Base-by-base conservation (phyloP, 2,329 filamentous ascomycete genomes). In the Fusarium buharicum region DNA sequence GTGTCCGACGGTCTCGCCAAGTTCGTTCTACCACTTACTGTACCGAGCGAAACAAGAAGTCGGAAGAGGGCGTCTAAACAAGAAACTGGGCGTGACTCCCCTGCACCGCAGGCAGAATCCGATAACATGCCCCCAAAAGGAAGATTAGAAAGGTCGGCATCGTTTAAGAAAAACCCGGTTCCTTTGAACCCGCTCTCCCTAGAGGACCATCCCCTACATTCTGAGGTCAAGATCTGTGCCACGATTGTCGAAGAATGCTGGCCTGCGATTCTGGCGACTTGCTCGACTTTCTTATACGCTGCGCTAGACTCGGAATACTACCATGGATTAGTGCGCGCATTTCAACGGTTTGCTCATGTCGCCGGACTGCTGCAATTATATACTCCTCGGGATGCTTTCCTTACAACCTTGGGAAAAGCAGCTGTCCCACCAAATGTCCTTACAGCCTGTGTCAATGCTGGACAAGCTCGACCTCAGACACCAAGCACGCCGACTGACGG, bases 311-410 rank as follows among this genome's bases (percentile, higher is more conserved):
- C 92, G 1, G 93, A 97, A 49, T 97, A 95, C 68, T 99, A 98
- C 70, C 93, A 97, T 66, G 87, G 90, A 10, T 81, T 99, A 2
- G 94, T 99, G 20, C 86, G 95, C 65, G 91, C 94, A 0, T 96
- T 98, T 67, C 95, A 99, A 70, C 93, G 96, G 64, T 91, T 99
- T 70, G 91, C 95, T 1, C 96, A 99, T 73, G 94, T 98, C 3
- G 92, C 95, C 34, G 96, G 95, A 6, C 81, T 99, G 41, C 78
- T 99, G 9, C 88, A 93, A 61, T 84, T 98, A 10, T 81, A 84
- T 12, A 97, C 94, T 0, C 93, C 95, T 1, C 84, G 95, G 64
- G 95, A 99, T 80, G 95, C 95, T 1, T 96, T 99, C 70, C 81
- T 99, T 30, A 98, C 95, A 0, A 97, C 94, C 0, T 80, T 99